Conservation (phyloP, 129 eudicot genomes). For the Scalesia atractyloides region DNA sequence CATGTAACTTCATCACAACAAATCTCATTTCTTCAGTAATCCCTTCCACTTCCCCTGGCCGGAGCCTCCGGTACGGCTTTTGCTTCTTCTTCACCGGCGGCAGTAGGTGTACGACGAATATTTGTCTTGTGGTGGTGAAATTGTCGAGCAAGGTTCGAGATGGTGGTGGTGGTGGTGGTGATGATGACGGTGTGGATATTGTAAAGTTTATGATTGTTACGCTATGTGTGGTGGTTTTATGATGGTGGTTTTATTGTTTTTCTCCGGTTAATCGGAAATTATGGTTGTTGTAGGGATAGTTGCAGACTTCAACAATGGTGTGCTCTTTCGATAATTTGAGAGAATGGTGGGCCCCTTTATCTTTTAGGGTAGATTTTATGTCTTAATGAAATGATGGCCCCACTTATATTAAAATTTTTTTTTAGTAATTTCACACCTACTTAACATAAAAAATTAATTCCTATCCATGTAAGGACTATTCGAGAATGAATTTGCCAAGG, state of each 20-base stretch:
- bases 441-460: too few relatives aligned
- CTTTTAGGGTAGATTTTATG: too few relatives aligned
- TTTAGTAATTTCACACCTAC: too few relatives aligned
- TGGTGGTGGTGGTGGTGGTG: constrained; percentile 20
- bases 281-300: background rate
- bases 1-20: constrained; percentile 80
- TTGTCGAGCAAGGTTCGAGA: constrained; percentile 3
- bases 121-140: constrained; percentile 3
- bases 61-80: constrained; percentile 55
- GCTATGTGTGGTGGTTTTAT: constrained; percentile 24
- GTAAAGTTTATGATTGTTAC: constrained; percentile 29
- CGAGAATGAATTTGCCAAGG: too few relatives aligned
- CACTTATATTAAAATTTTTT: too few relatives aligned
- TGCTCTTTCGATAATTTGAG: background rate
- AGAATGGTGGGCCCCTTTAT: background rate
- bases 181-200: background rate
- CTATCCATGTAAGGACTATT: too few relatives aligned
- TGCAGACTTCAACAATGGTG: background rate
- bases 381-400: too few relatives aligned
- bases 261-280: constrained; percentile 29
- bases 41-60: constrained; percentile 78
- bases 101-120: constrained; percentile 8
- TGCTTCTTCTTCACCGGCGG: constrained; percentile 49
- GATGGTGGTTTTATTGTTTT: background rate
- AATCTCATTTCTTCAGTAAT: constrained; percentile 95